Percentiles rank a stretch among this genome's conserved stretches.
These are phyloP conservation scores for Vitis hybrid DNA, from an alignment of 177 flowering plant species.

Conservation along the genomic window DNA sequence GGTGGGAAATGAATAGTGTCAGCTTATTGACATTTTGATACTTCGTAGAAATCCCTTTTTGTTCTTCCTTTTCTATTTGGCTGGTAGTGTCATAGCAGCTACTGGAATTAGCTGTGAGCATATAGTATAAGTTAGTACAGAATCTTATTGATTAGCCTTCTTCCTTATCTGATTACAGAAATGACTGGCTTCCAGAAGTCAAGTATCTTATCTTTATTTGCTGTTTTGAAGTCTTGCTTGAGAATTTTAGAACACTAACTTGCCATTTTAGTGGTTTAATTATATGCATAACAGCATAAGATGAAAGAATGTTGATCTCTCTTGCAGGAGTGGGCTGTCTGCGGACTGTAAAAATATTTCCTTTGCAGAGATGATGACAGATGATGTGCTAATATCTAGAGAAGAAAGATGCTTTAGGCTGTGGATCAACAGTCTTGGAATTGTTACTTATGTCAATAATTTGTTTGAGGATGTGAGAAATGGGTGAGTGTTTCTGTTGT, in stretches of 20 bases:
- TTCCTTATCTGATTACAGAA: no score
- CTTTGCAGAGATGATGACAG: conserved; percentile 80
- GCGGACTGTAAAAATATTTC: conserved; percentile 55
- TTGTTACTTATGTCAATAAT: conserved; percentile 66
- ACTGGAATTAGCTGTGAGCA: not conserved
- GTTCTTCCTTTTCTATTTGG: not conserved
- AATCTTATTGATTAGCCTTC: no score
- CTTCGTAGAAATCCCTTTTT: not conserved
- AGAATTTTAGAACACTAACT: no score
- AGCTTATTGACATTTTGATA: not conserved
- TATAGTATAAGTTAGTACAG: not conserved
- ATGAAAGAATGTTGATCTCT: not conserved
- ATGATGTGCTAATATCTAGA: conserved; percentile 71
- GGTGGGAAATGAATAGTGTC: conserved; percentile 31
- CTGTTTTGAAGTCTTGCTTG: no score
- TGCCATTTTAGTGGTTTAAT: not conserved
- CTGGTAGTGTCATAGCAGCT: not conserved
- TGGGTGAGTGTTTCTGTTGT: conserved; percentile 44
- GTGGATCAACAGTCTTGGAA: conserved; percentile 90
- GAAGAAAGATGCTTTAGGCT: conserved; percentile 82
- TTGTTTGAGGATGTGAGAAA: conserved; percentile 80
- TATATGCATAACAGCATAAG: not conserved
- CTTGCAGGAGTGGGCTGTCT: conserved; percentile 73
- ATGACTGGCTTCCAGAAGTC: no score
- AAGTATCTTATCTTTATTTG: no score